Percentiles rank a stretch among this genome's conserved stretches.
Conservation (phyloP, 257 asterid genomes). For the Thymus mandschuricus region DNA sequence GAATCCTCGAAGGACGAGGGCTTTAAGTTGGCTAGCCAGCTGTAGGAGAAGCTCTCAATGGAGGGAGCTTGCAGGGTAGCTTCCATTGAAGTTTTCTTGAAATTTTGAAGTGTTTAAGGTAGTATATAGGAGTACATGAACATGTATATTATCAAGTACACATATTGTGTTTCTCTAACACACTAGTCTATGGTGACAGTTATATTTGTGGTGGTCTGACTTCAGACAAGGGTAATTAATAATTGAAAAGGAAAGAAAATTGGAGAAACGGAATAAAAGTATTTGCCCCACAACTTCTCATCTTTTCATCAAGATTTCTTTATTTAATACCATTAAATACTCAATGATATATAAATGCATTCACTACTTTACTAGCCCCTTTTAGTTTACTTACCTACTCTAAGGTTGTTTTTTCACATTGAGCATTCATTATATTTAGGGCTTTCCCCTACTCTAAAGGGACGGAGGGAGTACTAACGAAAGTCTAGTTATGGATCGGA, state of each 20-base stretch:
- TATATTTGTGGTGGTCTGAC: conserved; percentile 51
- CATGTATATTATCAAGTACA: conserved; percentile 21
- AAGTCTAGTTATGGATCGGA: conserved; percentile 11
- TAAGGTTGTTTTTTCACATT: neutral
- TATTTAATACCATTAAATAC: conserved; percentile 6
- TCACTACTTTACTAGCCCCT: conserved; percentile 2
- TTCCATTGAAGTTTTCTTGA: conserved; percentile 42
- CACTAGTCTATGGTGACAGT: conserved; percentile 30
- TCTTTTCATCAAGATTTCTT: conserved; percentile 24
- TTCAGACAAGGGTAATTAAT: conserved; percentile 49
- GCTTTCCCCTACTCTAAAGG: neutral
- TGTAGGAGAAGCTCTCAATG: conserved; percentile 74
- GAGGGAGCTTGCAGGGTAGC: conserved; percentile 53
- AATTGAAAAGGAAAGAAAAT: conserved; percentile 45
- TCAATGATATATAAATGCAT: too few species aligned
- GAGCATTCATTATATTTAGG: neutral
- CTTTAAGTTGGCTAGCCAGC: conserved; percentile 58
- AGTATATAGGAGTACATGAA: neutral
- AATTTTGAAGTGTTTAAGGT: conserved; percentile 32
- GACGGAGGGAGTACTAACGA: neutral
- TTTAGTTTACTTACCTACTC: neutral
- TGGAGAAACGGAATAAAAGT: conserved; percentile 36
- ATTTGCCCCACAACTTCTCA: conserved; percentile 50
- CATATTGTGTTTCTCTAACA: conserved; percentile 25
- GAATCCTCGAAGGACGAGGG: conserved; percentile 36